These are phyloP conservation scores for Penicillium janthinellum DNA, from an alignment of 2,329 filamentous ascomycete species.

Conservation along the genomic window DNA sequence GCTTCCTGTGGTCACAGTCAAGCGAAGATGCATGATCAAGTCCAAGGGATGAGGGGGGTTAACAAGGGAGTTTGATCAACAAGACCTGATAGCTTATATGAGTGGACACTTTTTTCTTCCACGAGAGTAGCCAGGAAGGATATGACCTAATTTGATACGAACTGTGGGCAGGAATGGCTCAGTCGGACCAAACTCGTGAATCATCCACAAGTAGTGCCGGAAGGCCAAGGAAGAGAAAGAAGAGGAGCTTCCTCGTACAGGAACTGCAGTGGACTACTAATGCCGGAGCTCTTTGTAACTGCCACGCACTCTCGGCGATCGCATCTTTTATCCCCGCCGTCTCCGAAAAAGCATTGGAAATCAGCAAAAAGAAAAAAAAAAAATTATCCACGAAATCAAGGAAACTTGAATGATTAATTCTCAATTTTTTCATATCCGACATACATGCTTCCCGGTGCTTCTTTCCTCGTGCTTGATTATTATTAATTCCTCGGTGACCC, in stretches of 20 bases:
- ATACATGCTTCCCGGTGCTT: background rate
- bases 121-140: background rate
- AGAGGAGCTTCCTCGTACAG: background rate
- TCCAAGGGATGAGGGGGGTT: background rate
- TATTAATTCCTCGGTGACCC: conserved; percentile 13
- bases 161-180: background rate
- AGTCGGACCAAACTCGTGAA: background rate
- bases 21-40: background rate
- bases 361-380: conserved; percentile 7
- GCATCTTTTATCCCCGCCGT: conserved; percentile 33
- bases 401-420: background rate
- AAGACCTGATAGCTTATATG: background rate
- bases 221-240: background rate
- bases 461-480: conserved; percentile 3
- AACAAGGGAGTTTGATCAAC: background rate
- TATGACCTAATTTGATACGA: background rate
- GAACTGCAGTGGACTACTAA: background rate
- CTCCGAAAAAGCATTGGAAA: conserved; percentile 28
- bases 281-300: conserved; percentile 19
- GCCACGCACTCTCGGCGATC: conserved; percentile 31
- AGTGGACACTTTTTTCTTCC: background rate
- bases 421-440: background rate
- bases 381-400: background rate
- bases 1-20: background rate
- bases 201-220: background rate